Evolutionary conservation across 2,329 filamentous ascomycete species (phyloP).

Genomic region (Colletotrichum tropicicola): DNA sequence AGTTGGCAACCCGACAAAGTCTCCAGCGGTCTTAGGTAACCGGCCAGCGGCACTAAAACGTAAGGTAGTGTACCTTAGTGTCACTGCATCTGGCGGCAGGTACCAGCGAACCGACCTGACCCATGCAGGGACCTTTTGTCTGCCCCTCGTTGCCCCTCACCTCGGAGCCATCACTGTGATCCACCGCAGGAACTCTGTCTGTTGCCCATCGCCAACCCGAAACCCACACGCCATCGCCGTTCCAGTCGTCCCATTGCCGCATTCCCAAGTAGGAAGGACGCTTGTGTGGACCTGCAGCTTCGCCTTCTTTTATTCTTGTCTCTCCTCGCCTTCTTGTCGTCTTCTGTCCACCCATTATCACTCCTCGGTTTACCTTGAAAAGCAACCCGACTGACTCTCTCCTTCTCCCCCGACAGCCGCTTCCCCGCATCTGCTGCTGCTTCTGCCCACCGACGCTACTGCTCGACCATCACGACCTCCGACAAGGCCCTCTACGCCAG

Average conservation of each 20-base stretch:
- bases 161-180: slow-evolving; percentile 23
- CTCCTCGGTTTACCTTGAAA: not conserved
- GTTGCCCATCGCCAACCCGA: not conserved
- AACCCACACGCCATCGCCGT: not conserved
- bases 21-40: no score
- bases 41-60: not conserved
- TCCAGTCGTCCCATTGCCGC: slow-evolving; percentile 15
- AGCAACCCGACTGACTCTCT: slow-evolving; percentile 13
- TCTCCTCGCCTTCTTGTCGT: not conserved
- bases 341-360: no score
- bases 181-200: slow-evolving; percentile 17
- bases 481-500: slow-evolving; percentile 35
- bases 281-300: slow-evolving; percentile 24
- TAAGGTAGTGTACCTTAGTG: not conserved
- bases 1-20: no score
- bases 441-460: slow-evolving; percentile 22
- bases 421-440: slow-evolving; percentile 8
- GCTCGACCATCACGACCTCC: slow-evolving; percentile 37
- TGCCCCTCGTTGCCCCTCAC: slow-evolving; percentile 31
- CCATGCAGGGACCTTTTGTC: slow-evolving; percentile 31
- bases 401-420: not conserved
- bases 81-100: not conserved
- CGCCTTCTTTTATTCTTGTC: slow-evolving; percentile 2
- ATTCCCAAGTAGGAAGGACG: slow-evolving; percentile 28
- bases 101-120: slow-evolving; percentile 14